Evolutionary conservation across 2,329 filamentous ascomycete genomes (phyloP), one percentile per base, ranked within the genome.

Genomic region (Trichoderma sp.): DNA sequence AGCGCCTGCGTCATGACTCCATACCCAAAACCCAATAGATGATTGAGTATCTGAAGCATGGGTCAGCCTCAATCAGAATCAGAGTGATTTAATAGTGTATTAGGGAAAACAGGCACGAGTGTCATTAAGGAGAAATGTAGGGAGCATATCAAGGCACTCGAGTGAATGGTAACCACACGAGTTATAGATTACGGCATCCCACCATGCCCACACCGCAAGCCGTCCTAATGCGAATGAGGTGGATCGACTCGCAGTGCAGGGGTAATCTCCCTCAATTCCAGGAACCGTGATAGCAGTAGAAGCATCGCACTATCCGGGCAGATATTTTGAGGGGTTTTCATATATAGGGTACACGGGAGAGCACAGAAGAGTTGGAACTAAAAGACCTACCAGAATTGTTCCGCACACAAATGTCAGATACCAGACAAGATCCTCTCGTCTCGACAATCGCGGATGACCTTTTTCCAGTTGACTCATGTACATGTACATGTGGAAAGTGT

Each of bases 241-340:
- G 85, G 86, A 83, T 81, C 83, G 82, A 79, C 74, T 77, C 75
- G 79, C 85, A 84, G 84, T 86, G 86, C 84, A 88, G 87, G 89
- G 90, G 89, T 87, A 84, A 88, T 93, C 90, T 93, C 86, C 91
- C 91, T 93, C 91, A 84, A 82, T 89, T 92, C 84, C 90, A 93
- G 91, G 91, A 93, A 93, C 90, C 91, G 90, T 84, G 86, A 90
- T 90, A 92, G 90, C 84, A 88, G 90, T 86, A 76, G 80, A 80
- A 82, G 86, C 82, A 80, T 72, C 77, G 77, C 84, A 85, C 90
- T 92, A 90, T 88, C 87, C 91, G 91, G 90, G 91, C 91, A 93
- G 91, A 92, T 92, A 89, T 85, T 27, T 84, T 83, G 85, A 87
- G 86, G 81, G 68, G 82, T 79, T 35, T 70, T 72, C 69, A 56